Evolutionary conservation across 2,329 filamentous ascomycete species (phyloP).

Genomic region (Diaporthe citri): DNA sequence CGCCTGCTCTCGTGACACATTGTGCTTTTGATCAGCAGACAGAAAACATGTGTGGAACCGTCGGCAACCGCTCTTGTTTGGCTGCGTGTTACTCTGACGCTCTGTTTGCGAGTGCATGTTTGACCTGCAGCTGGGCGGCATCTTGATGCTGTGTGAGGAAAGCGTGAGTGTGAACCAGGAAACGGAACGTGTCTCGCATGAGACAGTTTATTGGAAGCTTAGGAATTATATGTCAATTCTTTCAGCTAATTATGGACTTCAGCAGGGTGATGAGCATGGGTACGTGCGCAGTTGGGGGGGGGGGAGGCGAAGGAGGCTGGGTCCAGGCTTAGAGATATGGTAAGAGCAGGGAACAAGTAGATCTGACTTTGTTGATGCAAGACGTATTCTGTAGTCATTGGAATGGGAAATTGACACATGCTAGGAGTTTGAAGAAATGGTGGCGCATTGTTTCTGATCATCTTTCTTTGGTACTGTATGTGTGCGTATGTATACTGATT

Average conservation of each 20-base stretch:
- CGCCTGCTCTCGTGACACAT: neutral
- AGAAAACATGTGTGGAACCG: neutral
- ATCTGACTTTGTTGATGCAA: too few relatives aligned
- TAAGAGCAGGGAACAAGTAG: too few relatives aligned
- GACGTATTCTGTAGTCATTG: too few relatives aligned
- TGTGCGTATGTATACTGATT: too few relatives aligned
- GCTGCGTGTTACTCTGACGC: neutral
- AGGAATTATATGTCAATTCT: neutral
- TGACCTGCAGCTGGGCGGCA: neutral
- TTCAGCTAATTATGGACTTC: too few relatives aligned
- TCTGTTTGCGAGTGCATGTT: neutral
- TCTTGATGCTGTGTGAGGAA: neutral
- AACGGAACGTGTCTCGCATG: too few relatives aligned
- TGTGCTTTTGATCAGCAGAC: neutral
- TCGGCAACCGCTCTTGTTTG: neutral
- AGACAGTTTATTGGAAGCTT: neutral
- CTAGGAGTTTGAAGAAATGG: neutral
- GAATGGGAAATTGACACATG: neutral
- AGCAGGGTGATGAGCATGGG: too few relatives aligned
- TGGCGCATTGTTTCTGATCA: too few relatives aligned
- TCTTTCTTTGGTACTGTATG: too few relatives aligned
- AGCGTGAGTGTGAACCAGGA: neutral
- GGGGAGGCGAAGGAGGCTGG: too few relatives aligned
- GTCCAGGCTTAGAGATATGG: too few relatives aligned
- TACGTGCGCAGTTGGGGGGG: too few relatives aligned